These are phyloP conservation scores for Zychaea mexicana DNA, from an alignment of 371 early-diverging fungal genomes.

Conservation along the genomic window DNA sequence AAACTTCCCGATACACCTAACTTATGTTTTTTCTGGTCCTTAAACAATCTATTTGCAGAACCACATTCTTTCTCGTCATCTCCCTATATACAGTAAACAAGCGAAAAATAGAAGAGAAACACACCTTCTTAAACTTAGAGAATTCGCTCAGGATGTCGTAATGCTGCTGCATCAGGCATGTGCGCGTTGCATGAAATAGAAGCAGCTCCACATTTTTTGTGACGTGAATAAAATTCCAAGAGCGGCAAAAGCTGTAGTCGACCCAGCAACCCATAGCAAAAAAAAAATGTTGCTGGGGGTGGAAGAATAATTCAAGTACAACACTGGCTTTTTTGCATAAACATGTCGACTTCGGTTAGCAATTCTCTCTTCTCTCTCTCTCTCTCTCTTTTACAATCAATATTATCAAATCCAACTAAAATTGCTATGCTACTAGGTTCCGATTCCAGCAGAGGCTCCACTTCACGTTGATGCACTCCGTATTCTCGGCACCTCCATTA, in stretches of 20 bases:
- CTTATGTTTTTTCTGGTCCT: too few species aligned
- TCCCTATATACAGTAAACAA: too few species aligned
- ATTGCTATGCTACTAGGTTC: not conserved
- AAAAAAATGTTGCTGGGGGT: not conserved
- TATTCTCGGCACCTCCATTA: conserved; percentile 35
- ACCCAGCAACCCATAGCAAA: not conserved
- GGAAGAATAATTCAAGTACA: too few species aligned
- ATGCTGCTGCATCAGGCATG: too few species aligned
- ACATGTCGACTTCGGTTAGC: conserved; percentile 3
- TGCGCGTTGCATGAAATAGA: too few species aligned
- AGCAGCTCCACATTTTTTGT: not conserved
- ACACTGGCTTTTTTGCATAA: not conserved
- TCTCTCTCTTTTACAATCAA: not conserved
- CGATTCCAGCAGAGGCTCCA: conserved; percentile 38
- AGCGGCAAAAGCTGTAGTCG: too few species aligned
- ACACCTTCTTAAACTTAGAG: too few species aligned
- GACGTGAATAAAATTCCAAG: not conserved
- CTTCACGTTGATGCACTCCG: conserved; percentile 42
- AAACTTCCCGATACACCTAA: too few species aligned
- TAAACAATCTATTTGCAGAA: too few species aligned
- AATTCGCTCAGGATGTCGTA: too few species aligned
- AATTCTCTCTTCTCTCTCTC: not conserved
- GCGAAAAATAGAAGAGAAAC: too few species aligned
- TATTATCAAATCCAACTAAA: not conserved
- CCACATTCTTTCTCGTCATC: too few species aligned